A percentile compares a stretch with the other conserved stretches of the same genome.
phyloP scores from a whole-genome alignment of 495 filamentous ascomycete genomes.

The Pyrenula massariospora region DNA sequence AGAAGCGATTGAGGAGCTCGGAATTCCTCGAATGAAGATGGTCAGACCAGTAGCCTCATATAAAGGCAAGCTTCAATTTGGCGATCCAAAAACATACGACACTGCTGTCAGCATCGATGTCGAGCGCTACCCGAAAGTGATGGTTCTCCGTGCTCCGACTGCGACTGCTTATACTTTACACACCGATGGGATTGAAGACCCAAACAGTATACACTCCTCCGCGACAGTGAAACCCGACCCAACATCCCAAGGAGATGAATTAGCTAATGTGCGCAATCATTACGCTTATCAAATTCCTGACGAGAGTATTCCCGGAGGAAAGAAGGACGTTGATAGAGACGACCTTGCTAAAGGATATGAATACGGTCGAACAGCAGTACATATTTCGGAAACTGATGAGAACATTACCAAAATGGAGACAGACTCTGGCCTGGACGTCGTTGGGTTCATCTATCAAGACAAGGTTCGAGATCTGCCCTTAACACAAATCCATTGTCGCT shows the following conservation, averaged over 20 bases:
- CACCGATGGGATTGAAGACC: constrained; percentile 29
- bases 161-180: constrained; percentile 62
- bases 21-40: constrained; percentile 65
- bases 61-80: constrained; percentile 70
- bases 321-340: constrained; percentile 71
- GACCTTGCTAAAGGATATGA: constrained; percentile 86
- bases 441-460: constrained; percentile 72
- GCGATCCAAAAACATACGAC: constrained; percentile 62
- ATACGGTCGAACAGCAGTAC: constrained; percentile 85
- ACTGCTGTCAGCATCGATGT: constrained; percentile 74
- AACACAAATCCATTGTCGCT: constrained; percentile 5
- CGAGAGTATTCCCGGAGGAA: constrained; percentile 60
- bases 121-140: constrained; percentile 78
- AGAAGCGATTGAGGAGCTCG: constrained; percentile 66
- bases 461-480: constrained; percentile 39
- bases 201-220: constrained; percentile 28
- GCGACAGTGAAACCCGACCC: constrained; percentile 27
- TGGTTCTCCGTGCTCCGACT: constrained; percentile 56
- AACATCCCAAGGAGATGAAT: constrained; percentile 13
- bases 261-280: constrained; percentile 58
- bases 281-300: constrained; percentile 73
- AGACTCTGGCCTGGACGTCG: constrained; percentile 56
- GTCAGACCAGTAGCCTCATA: constrained; percentile 63
- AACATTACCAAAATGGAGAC: constrained; percentile 76
- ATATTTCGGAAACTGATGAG: constrained; percentile 73